These are phyloP conservation scores for Geotrichum aggregatum DNA, from an alignment of 1,139 yeast genomes.

Conservation along the genomic window DNA sequence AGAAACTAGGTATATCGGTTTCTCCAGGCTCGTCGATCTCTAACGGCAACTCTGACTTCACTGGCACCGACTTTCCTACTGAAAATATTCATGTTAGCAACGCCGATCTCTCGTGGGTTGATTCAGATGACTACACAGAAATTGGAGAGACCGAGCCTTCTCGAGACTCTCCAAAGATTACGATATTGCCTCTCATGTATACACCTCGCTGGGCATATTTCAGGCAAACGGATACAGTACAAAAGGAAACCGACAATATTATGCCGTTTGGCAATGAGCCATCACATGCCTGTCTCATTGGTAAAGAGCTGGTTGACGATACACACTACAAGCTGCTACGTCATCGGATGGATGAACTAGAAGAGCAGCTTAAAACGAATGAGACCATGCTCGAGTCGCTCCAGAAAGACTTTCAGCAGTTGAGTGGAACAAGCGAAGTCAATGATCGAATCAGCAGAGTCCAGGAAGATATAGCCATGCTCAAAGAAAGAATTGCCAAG, in stretches of 20 bases:
- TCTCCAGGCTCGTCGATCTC: constrained; percentile 26
- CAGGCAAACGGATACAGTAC: constrained; percentile 53
- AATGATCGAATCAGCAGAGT: constrained; percentile 33
- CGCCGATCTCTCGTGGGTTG: constrained; percentile 66
- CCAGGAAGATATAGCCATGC: constrained; percentile 38
- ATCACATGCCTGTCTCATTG: constrained; percentile 66
- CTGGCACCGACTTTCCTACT: constrained; percentile 18
- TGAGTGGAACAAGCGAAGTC: constrained; percentile 29
- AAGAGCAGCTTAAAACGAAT: constrained; percentile 44
- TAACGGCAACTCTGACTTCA: constrained; percentile 18
- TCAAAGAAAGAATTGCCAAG: constrained; percentile 34
- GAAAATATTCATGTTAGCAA: constrained; percentile 43
- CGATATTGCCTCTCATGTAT: constrained; percentile 59
- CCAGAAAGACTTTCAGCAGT: constrained; percentile 28
- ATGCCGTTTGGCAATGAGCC: constrained; percentile 64
- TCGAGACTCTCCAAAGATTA: constrained; percentile 52
- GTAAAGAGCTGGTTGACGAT: constrained; percentile 38
- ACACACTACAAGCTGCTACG: constrained; percentile 35
- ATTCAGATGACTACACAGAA: constrained; percentile 75
- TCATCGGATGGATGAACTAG: constrained; percentile 41
- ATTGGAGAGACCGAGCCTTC: constrained; percentile 45
- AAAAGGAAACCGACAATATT: constrained; percentile 35
- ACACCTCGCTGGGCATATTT: constrained; percentile 76
- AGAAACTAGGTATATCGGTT: constrained; percentile 26
- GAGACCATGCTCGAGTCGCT: constrained; percentile 40